A percentile compares a stretch with the other conserved stretches of the same genome.
phyloP scores from a whole-genome alignment of 2,329 filamentous ascomycete species.

The Trichoderma pleuroti region DNA sequence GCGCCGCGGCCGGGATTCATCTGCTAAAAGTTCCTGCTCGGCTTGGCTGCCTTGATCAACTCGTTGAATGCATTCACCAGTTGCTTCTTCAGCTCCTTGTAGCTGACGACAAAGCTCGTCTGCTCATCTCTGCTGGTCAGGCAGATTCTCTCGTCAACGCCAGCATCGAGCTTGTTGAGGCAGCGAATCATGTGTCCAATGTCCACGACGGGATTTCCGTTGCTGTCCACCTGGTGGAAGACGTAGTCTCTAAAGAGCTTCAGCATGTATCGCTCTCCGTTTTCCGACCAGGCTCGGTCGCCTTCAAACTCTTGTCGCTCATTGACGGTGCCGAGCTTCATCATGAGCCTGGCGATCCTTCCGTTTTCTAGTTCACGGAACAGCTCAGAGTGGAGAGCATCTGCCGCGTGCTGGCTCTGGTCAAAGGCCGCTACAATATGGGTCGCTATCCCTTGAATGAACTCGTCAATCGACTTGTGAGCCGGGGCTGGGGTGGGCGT shows the following conservation, averaged over 20 bases:
- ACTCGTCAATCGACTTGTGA: conserved; percentile 72
- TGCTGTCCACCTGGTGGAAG: conserved; percentile 89
- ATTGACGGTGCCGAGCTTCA: conserved; percentile 82
- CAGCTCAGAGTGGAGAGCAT: conserved; percentile 69
- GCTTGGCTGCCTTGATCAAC: conserved; percentile 47
- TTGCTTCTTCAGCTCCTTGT: conserved; percentile 78
- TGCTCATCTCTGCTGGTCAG: conserved; percentile 88
- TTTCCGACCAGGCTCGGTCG: conserved; percentile 81
- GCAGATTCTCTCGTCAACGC: conserved; percentile 79
- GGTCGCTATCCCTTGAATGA: conserved; percentile 72
- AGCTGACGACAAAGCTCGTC: conserved; percentile 81
- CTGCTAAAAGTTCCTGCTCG: conserved; percentile 35
- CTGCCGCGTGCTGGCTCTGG: conserved; percentile 72
- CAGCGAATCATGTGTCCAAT: conserved; percentile 82
- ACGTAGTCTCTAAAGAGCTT: conserved; percentile 97
- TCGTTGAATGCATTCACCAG: conserved; percentile 56
- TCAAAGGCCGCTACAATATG: conserved; percentile 76
- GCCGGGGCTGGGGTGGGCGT: conserved; percentile 54
- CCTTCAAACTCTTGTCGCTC: conserved; percentile 83
- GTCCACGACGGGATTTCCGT: conserved; percentile 79
- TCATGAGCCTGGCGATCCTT: conserved; percentile 71
- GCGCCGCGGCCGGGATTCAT: neutral
- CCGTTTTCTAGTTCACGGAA: conserved; percentile 86
- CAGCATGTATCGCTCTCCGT: conserved; percentile 84
- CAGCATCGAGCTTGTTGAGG: conserved; percentile 89